Percentiles rank a stretch among this genome's conserved stretches.
These are phyloP conservation scores for Phytophthora fragariaefolia DNA, from an alignment of 352 stramenopile genomes.

Conservation along the genomic window DNA sequence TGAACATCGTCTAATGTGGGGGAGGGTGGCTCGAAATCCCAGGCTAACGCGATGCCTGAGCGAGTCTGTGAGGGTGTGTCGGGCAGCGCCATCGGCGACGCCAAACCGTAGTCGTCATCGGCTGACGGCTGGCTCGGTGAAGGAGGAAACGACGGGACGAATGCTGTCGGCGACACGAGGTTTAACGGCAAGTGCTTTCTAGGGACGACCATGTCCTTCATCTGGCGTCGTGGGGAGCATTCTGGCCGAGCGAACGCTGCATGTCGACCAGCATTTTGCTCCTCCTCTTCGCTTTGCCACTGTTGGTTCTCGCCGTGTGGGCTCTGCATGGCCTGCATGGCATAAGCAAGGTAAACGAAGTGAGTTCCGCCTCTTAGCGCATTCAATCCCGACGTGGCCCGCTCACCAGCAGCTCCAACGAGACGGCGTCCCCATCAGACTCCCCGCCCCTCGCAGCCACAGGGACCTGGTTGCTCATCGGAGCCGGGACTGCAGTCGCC, in stretches of 20 bases:
- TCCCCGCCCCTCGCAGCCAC: slow-evolving; percentile 9
- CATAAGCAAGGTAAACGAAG: no score
- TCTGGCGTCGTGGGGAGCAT: slow-evolving; percentile 25
- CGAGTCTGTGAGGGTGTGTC: slow-evolving; percentile 42
- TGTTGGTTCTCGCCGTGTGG: slow-evolving; percentile 65
- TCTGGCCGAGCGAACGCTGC: slow-evolving; percentile 21
- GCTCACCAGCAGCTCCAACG: slow-evolving; percentile 65
- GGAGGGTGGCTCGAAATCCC: slow-evolving; percentile 35
- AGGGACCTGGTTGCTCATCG: slow-evolving; percentile 40
- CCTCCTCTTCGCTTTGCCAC: slow-evolving; percentile 46
- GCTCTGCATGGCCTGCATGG: slow-evolving; percentile 70
- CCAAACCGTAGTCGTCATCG: slow-evolving; percentile 66
- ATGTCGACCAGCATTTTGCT: background rate
- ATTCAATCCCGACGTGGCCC: background rate
- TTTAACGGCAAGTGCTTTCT: slow-evolving; percentile 32
- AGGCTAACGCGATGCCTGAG: slow-evolving; percentile 24
- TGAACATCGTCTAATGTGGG: slow-evolving; percentile 18
- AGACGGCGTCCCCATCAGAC: slow-evolving; percentile 35
- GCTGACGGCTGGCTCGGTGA: slow-evolving; percentile 41
- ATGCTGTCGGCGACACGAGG: slow-evolving; percentile 54
- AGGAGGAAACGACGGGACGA: slow-evolving; percentile 43
- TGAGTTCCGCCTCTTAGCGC: no score
- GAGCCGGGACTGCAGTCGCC: slow-evolving; percentile 8
- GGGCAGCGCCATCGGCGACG: slow-evolving; percentile 67
- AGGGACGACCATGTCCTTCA: background rate